Base-by-base conservation (phyloP, 1,284 basidiomycete genomes). In the Rhizopogon parksii region DNA sequence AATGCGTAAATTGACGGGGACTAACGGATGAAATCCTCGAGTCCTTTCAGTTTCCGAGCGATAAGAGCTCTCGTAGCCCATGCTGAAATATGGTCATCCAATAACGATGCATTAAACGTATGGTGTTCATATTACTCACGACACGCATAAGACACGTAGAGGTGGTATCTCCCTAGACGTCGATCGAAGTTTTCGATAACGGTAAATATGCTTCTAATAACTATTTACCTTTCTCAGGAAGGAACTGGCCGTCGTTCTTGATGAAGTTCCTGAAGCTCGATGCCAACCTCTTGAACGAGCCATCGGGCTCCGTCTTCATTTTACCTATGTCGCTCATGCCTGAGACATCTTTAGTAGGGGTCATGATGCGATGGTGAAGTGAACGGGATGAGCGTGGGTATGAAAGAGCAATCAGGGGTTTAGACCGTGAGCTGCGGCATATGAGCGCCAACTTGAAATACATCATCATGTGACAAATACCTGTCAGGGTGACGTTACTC, bases 51-150 rank as follows among this genome's bases (percentile, higher is more conserved):
- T 68, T 91, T 82, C 59, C 95, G 80, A 3, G 88, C 77, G 60
- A 99, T 97, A 51, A 98, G 73, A 1, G 93, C 79, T 56, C 95
- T 80, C 47, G 93, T 93, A 0, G 95, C 95, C 95, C 95, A 98
- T 4, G 95, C 85, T 88, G 39, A 2, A 56, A 17, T 24, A 52
- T 25, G 30, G 27, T 47, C 12, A 8, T 25, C n/a, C 34, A 35
- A 6, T 9, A 32, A 6, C 39, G 24, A 19, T 32, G 11, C 12
- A 19, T 12, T 24, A 24, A 24, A 5, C 6, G 6, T 9, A 7
- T 36, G n/a, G 34, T 36, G 6, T 15, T 25, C 32, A 32, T 9
- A 3, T 35, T 25, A 73, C 87, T 74, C 53, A 92, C 91, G 82
- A 70, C 85, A 89, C 2, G 82, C 77, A 59, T 80, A 83, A 4